These are phyloP conservation scores for Yueomyces sinensis DNA, from an alignment of 805 yeast species.

Conservation along the genomic window DNA sequence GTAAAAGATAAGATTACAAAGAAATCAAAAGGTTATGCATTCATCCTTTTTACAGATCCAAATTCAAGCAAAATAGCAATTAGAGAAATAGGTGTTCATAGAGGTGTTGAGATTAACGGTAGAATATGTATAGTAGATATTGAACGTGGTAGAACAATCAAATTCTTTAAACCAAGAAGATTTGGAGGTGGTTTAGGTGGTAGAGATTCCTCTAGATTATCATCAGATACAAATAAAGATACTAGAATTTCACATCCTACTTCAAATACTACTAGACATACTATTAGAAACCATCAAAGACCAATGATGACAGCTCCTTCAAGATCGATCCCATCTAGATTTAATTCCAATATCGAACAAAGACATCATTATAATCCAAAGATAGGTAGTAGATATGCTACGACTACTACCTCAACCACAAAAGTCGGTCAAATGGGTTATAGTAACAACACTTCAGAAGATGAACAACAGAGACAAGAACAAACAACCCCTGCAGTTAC, in stretches of 20 bases:
- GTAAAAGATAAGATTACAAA: constrained; percentile 30
- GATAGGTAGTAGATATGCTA: no score
- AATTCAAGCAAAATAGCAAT: constrained; percentile 49
- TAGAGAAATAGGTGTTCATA: constrained; percentile 33
- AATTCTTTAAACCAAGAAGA: constrained; percentile 60
- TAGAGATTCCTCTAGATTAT: constrained; percentile 33
- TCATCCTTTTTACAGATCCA: constrained; percentile 54
- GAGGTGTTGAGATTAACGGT: constrained; percentile 37
- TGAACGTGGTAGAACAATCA: constrained; percentile 53
- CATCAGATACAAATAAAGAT: background rate
- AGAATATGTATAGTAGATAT: constrained; percentile 54
- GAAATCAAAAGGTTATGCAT: constrained; percentile 72
- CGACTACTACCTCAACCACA: background rate
- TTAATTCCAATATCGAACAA: background rate
- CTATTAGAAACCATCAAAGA: background rate
- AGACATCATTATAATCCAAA: background rate
- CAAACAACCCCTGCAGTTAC: constrained; percentile 1
- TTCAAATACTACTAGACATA: background rate
- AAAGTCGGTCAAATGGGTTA: background rate
- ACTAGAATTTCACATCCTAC: background rate
- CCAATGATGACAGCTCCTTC: background rate
- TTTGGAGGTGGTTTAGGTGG: constrained; percentile 95
- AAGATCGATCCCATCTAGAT: background rate
- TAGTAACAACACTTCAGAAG: background rate
- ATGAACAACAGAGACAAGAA: background rate